Percentiles rank a stretch among this genome's conserved stretches.
Conservation (phyloP, 148 eudicot genomes). For the Drosera capensis region DNA sequence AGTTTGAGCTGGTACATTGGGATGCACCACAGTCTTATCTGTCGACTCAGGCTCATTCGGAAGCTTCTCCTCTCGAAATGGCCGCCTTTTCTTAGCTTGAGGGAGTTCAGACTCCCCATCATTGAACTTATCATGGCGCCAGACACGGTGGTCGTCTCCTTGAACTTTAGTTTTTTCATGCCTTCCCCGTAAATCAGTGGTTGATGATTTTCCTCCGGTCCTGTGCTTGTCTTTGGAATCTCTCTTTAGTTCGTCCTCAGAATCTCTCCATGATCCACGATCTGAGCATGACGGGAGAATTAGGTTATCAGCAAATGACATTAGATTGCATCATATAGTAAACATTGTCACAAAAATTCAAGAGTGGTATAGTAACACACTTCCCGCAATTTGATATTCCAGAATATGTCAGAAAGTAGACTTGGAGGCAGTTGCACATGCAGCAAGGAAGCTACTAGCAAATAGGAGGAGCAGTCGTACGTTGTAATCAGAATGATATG, state of each 20-base stretch:
- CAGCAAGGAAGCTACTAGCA: too few relatives aligned
- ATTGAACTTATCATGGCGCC: slow-evolving; percentile 52
- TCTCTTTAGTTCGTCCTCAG: slow-evolving; percentile 10
- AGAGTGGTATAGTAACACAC: not conserved
- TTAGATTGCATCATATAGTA: not conserved
- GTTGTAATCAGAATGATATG: not conserved
- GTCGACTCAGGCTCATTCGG: slow-evolving; percentile 18
- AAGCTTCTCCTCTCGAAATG: slow-evolving; percentile 67
- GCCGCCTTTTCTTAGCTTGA: slow-evolving; percentile 51
- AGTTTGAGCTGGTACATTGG: slow-evolving; percentile 13
- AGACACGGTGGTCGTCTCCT: slow-evolving; percentile 25
- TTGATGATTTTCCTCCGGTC: slow-evolving; percentile 10
- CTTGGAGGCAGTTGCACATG: too few relatives aligned
- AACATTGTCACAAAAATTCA: not conserved
- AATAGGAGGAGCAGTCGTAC: too few relatives aligned
- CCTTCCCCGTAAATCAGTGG: slow-evolving; percentile 16
- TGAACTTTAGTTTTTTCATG: slow-evolving; percentile 31
- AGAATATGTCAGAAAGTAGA: not conserved
- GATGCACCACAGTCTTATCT: slow-evolving; percentile 17
- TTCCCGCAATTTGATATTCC: not conserved
- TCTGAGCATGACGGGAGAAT: slow-evolving; percentile 15
- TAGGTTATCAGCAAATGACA: not conserved
- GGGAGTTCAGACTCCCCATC: slow-evolving; percentile 28
- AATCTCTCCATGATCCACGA: slow-evolving; percentile 45
- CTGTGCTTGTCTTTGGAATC: slow-evolving; percentile 9